phyloP scores from a whole-genome alignment of 352 stramenopile genomes.

The Elongisporangium prolatum region DNA sequence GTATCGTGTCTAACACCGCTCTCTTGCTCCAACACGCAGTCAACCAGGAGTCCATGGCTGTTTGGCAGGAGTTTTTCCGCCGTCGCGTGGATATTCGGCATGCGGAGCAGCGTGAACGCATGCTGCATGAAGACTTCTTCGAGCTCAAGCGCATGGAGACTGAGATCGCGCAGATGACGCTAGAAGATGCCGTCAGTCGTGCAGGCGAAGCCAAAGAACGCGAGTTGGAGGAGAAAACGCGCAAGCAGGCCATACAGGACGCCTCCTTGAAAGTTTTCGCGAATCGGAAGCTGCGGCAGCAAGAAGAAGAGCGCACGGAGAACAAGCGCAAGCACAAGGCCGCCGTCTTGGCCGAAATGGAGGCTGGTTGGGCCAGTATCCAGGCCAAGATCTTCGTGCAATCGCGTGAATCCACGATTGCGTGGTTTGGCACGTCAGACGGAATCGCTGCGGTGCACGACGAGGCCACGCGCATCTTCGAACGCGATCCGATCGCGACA shows the following conservation, averaged over 20 bases:
- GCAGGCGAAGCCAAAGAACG: constrained; percentile 19
- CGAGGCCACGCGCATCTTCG: constrained; percentile 49
- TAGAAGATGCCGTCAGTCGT: constrained; percentile 41
- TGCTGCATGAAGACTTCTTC: constrained; percentile 33
- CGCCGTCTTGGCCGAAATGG: constrained; percentile 14
- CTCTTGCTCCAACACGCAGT: constrained; percentile 7
- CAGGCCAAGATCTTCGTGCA: constrained; percentile 30
- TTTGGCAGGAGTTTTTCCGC: constrained; percentile 38
- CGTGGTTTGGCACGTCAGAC: constrained; percentile 36
- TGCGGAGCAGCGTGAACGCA: constrained; percentile 29
- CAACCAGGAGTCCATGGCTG: constrained; percentile 14
- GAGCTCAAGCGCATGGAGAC: constrained; percentile 18
- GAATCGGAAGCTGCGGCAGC: constrained; percentile 42
- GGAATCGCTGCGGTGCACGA: constrained; percentile 19
- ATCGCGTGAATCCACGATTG: constrained; percentile 36
- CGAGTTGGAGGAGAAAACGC: constrained; percentile 20
- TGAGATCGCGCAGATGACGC: constrained; percentile 30
- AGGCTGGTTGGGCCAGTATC: constrained; percentile 44
- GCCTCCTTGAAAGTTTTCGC: constrained; percentile 33
- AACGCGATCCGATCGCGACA: constrained; percentile 39
- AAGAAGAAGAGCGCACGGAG: constrained; percentile 44
- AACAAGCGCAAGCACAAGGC: constrained; percentile 29
- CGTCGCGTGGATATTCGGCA: constrained; percentile 34
- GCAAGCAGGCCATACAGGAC: constrained; percentile 35
- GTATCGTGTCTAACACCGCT: not conserved